Conservation (phyloP, 441 rosid genomes). For the Pelargonium myrrhifolium region DNA sequence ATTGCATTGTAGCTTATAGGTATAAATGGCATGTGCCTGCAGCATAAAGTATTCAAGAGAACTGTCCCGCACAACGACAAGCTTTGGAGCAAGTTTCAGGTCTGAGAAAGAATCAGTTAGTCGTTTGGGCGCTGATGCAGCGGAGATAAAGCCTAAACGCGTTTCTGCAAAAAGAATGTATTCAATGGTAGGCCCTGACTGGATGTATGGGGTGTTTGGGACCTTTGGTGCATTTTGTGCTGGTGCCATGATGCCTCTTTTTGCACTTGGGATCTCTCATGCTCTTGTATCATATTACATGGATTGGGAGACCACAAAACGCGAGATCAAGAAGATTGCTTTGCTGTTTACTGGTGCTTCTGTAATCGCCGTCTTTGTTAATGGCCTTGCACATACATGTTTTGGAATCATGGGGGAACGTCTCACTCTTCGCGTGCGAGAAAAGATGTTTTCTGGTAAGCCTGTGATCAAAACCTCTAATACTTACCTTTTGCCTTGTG, state of each 20-base stretch:
- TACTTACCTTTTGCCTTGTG: too few relatives aligned
- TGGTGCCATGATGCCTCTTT: conserved; percentile 80
- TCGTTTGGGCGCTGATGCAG: conserved; percentile 23
- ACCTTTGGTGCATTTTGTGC: conserved; percentile 96
- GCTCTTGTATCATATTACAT: conserved; percentile 70
- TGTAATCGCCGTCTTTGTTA: conserved; percentile 77
- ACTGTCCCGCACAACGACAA: conserved; percentile 53
- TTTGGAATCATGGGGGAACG: conserved; percentile 98
- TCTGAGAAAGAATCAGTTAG: conserved; percentile 74
- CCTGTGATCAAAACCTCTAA: too few relatives aligned
- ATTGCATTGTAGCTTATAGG: too few relatives aligned
- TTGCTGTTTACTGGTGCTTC: conserved; percentile 88
- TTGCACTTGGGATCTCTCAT: conserved; percentile 73
- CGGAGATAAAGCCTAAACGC: conserved; percentile 85
- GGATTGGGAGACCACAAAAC: conserved; percentile 59
- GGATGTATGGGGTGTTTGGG: conserved; percentile 86
- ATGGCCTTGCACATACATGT: conserved; percentile 88
- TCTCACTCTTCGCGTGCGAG: conserved; percentile 92
- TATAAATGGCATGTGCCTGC: neutral
- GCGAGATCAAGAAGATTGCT: conserved; percentile 59
- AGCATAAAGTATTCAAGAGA: conserved; percentile 60
- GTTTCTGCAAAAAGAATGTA: conserved; percentile 93
- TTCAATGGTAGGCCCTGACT: conserved; percentile 70
- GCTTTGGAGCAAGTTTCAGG: conserved; percentile 63
- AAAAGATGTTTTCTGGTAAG: conserved; percentile 83